Base-by-base conservation (phyloP, 495 filamentous ascomycete species). In the Haplographium delicatum region DNA sequence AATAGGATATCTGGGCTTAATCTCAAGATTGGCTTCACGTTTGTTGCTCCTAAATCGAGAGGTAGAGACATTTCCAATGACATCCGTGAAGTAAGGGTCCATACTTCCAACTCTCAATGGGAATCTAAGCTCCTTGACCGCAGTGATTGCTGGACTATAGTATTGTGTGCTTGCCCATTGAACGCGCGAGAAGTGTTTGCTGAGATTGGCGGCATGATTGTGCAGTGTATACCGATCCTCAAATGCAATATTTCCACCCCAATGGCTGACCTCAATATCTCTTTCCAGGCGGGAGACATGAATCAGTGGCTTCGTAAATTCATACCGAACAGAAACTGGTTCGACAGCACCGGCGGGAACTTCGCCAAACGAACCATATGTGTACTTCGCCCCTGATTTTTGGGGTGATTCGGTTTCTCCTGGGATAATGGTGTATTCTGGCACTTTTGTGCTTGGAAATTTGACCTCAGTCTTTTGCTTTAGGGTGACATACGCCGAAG, bases 401-500 rank as follows among this genome's bases (percentile, higher is more conserved):
- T 85, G 76, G 0, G 94, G 91, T 59, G 88, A 88, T 47, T 80
- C 68, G 8, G 27, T 23, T 4, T 71, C 68, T 16, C 76, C 79
- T 6, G 77, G 72, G 23, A 93, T 75, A 47, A 74, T 80, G 31
- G 89, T 95, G 67, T 86, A 94, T 62, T 96, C 89, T 34, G 89
- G 84, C 34, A 95, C 75, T 58, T 87, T 84, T 51, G 72, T 68
- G 49, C 77, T 81, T 42, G 88, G 83, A 62, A 96, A 81, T 72
- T 95, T 96, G 64, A 98, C 69, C 70, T 96, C 95, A 31, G 93
- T 96, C 79, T 96, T 96, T 64, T 98, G 93, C 66, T 94, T 95
- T 56, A 74, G 65, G 18, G 91, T 95, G 5, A 74, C 63, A 68
- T 98, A 98, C 41, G 83, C 85, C 10, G 89, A 89, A 27, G 78